phyloP scores from a whole-genome alignment of 345 rosid genomes.

The Citrus cavaleriei region DNA sequence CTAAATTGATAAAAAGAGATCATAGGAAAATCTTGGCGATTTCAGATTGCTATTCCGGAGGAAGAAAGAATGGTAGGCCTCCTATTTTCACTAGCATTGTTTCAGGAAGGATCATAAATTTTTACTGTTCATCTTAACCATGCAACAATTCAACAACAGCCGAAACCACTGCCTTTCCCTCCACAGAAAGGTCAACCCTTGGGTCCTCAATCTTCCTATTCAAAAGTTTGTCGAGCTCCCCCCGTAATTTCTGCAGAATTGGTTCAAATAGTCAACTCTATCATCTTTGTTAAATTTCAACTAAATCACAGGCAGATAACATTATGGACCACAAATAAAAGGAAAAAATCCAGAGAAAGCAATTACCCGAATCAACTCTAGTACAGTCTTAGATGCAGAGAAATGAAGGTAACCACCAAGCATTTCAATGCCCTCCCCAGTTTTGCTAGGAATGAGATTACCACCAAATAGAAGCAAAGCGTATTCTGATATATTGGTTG shows the following conservation, averaged over 20 bases:
- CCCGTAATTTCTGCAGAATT: conserved; percentile 59
- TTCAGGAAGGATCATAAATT: background rate
- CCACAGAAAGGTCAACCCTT: conserved; percentile 62
- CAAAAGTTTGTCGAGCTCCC: conserved; percentile 78
- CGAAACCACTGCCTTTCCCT: conserved; percentile 83
- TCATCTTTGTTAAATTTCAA: background rate
- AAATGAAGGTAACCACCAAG: conserved; percentile 96
- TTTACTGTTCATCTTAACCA: conserved; percentile 38
- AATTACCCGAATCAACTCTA: conserved; percentile 73
- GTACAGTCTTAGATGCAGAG: conserved; percentile 74
- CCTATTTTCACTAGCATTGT: no score
- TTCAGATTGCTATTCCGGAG: background rate
- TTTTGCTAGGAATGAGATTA: conserved; percentile 63
- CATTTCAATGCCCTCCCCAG: conserved; percentile 91
- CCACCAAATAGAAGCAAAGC: conserved; percentile 94
- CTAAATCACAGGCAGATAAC: background rate
- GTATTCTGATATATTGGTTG: conserved; percentile 93
- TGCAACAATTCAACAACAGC: conserved; percentile 82
- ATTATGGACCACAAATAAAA: background rate
- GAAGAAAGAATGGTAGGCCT: background rate
- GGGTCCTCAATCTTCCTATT: conserved; percentile 88
- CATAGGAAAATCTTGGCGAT: background rate
- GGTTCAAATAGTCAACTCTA: conserved; percentile 1
- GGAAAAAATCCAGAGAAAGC: background rate
- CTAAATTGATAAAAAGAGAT: background rate